Conservation (phyloP, 164 flowering plant species). For the Annona cherimola region DNA sequence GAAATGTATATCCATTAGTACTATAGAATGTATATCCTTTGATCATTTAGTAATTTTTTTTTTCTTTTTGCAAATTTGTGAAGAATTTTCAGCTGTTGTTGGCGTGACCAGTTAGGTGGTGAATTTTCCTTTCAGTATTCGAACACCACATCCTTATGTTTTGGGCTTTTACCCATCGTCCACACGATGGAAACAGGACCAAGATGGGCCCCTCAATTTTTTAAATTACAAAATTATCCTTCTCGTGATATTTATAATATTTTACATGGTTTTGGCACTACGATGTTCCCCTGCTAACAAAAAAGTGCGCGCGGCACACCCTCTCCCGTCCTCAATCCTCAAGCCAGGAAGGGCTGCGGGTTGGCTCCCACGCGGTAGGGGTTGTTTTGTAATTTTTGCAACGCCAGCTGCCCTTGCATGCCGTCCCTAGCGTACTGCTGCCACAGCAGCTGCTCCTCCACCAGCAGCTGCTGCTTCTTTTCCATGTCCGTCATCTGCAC, state of each 20-base stretch:
- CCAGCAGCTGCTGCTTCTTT: slow-evolving; percentile 59
- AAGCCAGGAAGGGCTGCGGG: not conserved
- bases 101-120: too few relatives aligned
- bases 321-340: not conserved
- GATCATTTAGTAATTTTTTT: too few relatives aligned
- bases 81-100: too few relatives aligned
- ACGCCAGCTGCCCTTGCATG: slow-evolving; percentile 52
- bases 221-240: not conserved
- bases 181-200: not conserved
- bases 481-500: slow-evolving; percentile 92
- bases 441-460: slow-evolving; percentile 83
- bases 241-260: too few relatives aligned
- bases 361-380: not conserved
- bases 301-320: not conserved
- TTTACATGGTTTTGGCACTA: too few relatives aligned
- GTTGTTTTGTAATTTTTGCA: slow-evolving; percentile 2
- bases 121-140: too few relatives aligned
- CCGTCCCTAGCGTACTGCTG: slow-evolving; percentile 72
- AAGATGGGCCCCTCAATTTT: not conserved
- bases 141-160: too few relatives aligned
- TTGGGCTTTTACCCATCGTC: too few relatives aligned
- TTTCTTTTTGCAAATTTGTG: too few relatives aligned
- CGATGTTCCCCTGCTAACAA: not conserved
- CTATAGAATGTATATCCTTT: too few relatives aligned
- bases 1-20: too few relatives aligned